Percentiles rank a stretch among this genome's conserved stretches.
phyloP scores from a whole-genome alignment of 116 monocot species.

The Zostera marina region DNA sequence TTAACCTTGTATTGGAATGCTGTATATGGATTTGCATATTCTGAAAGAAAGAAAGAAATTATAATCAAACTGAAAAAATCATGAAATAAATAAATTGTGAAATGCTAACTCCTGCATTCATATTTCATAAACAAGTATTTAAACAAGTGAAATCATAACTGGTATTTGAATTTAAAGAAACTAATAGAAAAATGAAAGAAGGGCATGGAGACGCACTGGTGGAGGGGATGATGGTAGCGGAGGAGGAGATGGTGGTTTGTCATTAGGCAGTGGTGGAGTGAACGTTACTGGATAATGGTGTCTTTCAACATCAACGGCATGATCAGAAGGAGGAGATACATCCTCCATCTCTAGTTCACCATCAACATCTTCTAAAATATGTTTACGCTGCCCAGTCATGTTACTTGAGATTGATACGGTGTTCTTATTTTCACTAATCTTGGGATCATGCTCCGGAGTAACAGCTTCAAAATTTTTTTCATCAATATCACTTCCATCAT shows the following conservation, averaged over 20 bases:
- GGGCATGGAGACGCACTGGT: conserved; percentile 14
- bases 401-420: conserved; percentile 9
- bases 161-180: conserved; percentile 1
- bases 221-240: conserved; percentile 83
- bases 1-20: conserved; percentile 11
- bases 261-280: conserved; percentile 70
- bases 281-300: conserved; percentile 15
- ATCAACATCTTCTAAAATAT: conserved; percentile 86
- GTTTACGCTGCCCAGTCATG: conserved; percentile 32
- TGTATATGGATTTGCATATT: background rate
- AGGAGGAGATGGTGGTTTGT: conserved; percentile 83
- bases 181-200: conserved; percentile 4
- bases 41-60: background rate
- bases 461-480: conserved; percentile 70
- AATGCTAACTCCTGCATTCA: conserved; percentile 27
- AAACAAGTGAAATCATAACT: conserved; percentile 14
- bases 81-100: background rate
- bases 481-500: conserved; percentile 41
- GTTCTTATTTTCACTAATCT: conserved; percentile 20
- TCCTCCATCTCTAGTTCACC: conserved; percentile 99
- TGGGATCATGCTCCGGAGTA: conserved; percentile 46
- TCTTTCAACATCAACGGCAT: conserved; percentile 11
- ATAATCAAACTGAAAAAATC: no score
- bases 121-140: conserved; percentile 9
- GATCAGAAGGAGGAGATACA: conserved; percentile 53